Percentiles rank a stretch among this genome's conserved stretches.
These are phyloP conservation scores for Aegilops sharonensis DNA, from an alignment of 176 grass and related monocot genomes.

Conservation along the genomic window DNA sequence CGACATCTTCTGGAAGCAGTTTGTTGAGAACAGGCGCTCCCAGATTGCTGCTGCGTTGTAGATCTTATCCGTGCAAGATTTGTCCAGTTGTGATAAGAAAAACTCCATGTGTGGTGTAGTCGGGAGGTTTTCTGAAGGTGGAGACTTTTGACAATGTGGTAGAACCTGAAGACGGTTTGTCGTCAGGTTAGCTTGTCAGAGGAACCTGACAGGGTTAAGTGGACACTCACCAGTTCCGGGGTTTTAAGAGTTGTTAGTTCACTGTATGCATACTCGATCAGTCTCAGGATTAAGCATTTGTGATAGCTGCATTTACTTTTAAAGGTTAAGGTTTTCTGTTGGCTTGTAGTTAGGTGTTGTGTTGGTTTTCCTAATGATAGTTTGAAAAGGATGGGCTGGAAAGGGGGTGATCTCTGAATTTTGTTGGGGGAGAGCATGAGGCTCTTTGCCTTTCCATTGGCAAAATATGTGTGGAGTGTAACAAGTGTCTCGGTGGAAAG, in stretches of 20 bases:
- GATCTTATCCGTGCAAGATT: not conserved
- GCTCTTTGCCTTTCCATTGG: too few relatives aligned
- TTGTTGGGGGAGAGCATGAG: too few relatives aligned
- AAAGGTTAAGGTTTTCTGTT: too few relatives aligned
- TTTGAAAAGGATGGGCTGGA: too few relatives aligned
- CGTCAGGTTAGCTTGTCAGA: not conserved
- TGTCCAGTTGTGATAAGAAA: not conserved
- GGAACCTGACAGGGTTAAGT: not conserved
- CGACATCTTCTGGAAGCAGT: conserved; percentile 50
- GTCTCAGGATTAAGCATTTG: too few relatives aligned
- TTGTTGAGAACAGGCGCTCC: conserved; percentile 53
- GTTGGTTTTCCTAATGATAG: too few relatives aligned
- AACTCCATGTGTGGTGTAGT: not conserved
- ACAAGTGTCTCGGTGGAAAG: too few relatives aligned
- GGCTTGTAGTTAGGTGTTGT: too few relatives aligned
- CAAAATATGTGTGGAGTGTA: too few relatives aligned
- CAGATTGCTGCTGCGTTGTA: conserved; percentile 35
- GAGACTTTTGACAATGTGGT: not conserved
- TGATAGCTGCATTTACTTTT: too few relatives aligned
- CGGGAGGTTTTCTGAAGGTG: not conserved
- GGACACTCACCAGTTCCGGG: not conserved
- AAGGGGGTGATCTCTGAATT: too few relatives aligned
- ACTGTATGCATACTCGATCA: not conserved
- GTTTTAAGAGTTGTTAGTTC: not conserved
- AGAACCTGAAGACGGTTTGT: not conserved